Percentiles rank a stretch among this genome's conserved stretches.
Evolutionary conservation across 495 filamentous ascomycete genomes (phyloP).

Genomic region (Xanthoparmelia taractica): DNA sequence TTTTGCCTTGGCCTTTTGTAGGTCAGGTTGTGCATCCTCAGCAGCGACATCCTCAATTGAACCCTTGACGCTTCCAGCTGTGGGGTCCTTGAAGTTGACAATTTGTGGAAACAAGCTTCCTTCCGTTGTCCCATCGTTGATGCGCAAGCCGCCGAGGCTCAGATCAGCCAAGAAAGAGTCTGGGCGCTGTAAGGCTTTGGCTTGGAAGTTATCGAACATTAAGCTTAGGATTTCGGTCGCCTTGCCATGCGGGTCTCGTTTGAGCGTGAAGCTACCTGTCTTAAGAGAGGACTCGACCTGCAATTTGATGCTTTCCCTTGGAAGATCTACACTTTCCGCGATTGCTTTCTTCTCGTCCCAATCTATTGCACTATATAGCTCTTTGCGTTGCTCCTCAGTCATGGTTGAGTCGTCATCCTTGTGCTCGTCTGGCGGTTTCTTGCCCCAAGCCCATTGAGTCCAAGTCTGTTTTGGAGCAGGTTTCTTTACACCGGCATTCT

Average conservation of each 20-base stretch:
- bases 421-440: slow-evolving; percentile 57
- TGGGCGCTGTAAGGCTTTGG: slow-evolving; percentile 75
- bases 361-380: slow-evolving; percentile 93
- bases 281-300: slow-evolving; percentile 83
- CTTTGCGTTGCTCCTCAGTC: slow-evolving; percentile 90
- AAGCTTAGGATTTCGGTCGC: slow-evolving; percentile 74
- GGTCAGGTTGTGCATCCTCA: slow-evolving; percentile 34
- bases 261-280: slow-evolving; percentile 89
- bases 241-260: slow-evolving; percentile 74
- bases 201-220: slow-evolving; percentile 88
- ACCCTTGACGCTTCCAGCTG: slow-evolving; percentile 46
- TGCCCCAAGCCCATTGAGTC: slow-evolving; percentile 75
- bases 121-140: slow-evolving; percentile 92
- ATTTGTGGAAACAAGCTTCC: slow-evolving; percentile 88
- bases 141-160: slow-evolving; percentile 82
- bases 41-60: slow-evolving; percentile 54
- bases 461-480: slow-evolving; percentile 61
- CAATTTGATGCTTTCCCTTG: slow-evolving; percentile 82
- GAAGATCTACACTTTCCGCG: slow-evolving; percentile 77
- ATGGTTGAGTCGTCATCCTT: slow-evolving; percentile 63
- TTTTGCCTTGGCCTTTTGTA: slow-evolving; percentile 31
- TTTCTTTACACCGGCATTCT: slow-evolving; percentile 77
- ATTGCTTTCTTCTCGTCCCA: slow-evolving; percentile 95
- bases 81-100: slow-evolving; percentile 82
- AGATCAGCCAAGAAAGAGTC: slow-evolving; percentile 84